Evolutionary conservation across 108 stramenopile species (phyloP).

Genomic region (Fistulifera solaris): DNA sequence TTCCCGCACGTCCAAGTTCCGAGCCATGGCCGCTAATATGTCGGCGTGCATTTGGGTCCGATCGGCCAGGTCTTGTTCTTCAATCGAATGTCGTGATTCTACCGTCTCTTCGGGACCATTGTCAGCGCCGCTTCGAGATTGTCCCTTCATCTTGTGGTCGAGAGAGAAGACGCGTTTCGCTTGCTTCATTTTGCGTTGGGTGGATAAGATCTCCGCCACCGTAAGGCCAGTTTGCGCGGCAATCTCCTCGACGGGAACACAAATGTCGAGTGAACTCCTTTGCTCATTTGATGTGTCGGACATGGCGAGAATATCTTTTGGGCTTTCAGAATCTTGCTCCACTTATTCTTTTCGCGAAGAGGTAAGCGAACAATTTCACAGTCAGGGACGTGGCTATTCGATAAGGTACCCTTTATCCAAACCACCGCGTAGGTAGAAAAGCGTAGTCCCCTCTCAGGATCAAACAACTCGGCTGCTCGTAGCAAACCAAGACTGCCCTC

Average conservation of each 20-base stretch:
- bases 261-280: slow-evolving; percentile 14
- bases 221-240: slow-evolving; percentile 38
- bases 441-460: slow-evolving; percentile 77
- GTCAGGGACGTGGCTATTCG: slow-evolving; percentile 34
- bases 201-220: slow-evolving; percentile 28
- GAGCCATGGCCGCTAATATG: slow-evolving; percentile 55
- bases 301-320: slow-evolving; percentile 4
- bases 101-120: slow-evolving; percentile 6
- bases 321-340: slow-evolving; percentile 53
- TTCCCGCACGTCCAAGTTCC: slow-evolving; percentile 54
- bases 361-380: slow-evolving; percentile 52
- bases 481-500: slow-evolving; percentile 88
- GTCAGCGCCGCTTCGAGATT: slow-evolving; percentile 34
- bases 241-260: slow-evolving; percentile 30
- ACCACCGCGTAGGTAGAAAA: slow-evolving; percentile 96
- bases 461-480: slow-evolving; percentile 88
- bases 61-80: slow-evolving; percentile 61
- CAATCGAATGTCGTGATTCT: slow-evolving; percentile 4
- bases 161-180: slow-evolving; percentile 56
- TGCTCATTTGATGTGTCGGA: slow-evolving; percentile 27
- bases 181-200: slow-evolving; percentile 44
- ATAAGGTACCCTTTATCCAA: slow-evolving; percentile 89
- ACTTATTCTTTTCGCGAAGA: slow-evolving; percentile 49
- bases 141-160: slow-evolving; percentile 53
- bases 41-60: slow-evolving; percentile 64